Percentiles rank a stretch among this genome's conserved stretches.
Conservation (phyloP, 805 yeast genomes). For the Cephaloascus fragrans region DNA sequence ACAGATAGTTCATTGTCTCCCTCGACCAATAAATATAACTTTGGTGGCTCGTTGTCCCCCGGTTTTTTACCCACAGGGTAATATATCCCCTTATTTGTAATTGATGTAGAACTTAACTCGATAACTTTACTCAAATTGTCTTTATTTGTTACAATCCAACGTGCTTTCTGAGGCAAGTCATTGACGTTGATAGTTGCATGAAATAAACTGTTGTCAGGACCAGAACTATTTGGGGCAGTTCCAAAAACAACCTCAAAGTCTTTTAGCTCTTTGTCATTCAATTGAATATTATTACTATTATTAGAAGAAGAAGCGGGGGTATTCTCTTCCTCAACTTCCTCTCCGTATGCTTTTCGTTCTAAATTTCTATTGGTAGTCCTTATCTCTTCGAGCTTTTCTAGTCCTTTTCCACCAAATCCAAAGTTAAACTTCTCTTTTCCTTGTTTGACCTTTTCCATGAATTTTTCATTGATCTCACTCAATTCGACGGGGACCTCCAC, state of each 20-base stretch:
- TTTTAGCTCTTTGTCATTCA: conserved; percentile 15
- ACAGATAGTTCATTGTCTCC: conserved; percentile 56
- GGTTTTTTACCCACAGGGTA: conserved; percentile 55
- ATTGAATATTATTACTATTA: conserved; percentile 3
- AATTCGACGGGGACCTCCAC: conserved; percentile 44
- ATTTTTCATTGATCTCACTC: conserved; percentile 38
- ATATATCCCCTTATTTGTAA: conserved; percentile 75
- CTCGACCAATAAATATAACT: conserved; percentile 70
- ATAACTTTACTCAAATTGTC: conserved; percentile 53
- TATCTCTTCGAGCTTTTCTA: conserved; percentile 62
- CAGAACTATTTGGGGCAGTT: conserved; percentile 31
- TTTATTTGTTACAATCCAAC: conserved; percentile 70
- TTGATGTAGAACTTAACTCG: conserved; percentile 64
- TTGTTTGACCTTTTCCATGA: conserved; percentile 48
- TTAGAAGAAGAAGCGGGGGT: conserved; percentile 12
- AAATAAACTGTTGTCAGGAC: conserved; percentile 37
- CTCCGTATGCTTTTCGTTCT: conserved; percentile 42
- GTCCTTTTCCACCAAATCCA: conserved; percentile 93
- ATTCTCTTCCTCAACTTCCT: conserved; percentile 17
- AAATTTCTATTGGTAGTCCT: conserved; percentile 40
- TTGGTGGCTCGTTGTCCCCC: conserved; percentile 52
- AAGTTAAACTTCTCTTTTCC: conserved; percentile 58
- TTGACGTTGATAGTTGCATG: conserved; percentile 70
- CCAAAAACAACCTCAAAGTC: conserved; percentile 40
- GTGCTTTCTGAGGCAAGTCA: conserved; percentile 71